Evolutionary conservation across 176 grass and related monocot species (phyloP).

Genomic region (Metroxylon sagu): DNA sequence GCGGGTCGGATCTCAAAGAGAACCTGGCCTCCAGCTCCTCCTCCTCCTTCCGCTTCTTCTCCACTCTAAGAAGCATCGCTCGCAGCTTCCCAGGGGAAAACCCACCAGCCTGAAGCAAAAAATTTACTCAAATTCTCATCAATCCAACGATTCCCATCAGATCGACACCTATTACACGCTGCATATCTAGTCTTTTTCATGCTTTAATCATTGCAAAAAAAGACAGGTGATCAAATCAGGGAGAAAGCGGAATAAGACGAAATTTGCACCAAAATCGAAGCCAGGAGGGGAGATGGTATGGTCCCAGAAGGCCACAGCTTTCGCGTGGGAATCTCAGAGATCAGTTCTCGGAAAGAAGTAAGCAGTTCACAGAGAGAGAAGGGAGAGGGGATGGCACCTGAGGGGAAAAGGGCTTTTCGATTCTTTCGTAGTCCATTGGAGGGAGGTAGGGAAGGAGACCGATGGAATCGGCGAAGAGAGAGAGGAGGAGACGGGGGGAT

Average conservation of each 20-base stretch:
- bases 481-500: too few species aligned
- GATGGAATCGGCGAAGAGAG: too few species aligned
- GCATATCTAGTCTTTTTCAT: conserved; percentile 12
- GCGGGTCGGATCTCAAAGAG: conserved; percentile 57
- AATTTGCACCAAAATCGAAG: background rate
- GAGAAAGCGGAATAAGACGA: background rate
- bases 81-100: conserved; percentile 92
- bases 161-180: background rate
- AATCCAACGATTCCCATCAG: background rate
- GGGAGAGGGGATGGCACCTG: conserved; percentile 19
- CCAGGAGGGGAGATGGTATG: background rate
- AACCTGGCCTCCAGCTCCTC: conserved; percentile 48
- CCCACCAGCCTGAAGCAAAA: conserved; percentile 49
- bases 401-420: conserved; percentile 67
- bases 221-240: background rate
- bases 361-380: background rate
- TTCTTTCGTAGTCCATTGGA: conserved; percentile 87
- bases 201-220: background rate
- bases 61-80: conserved; percentile 80
- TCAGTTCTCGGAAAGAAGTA: conserved; percentile 1
- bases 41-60: conserved; percentile 58
- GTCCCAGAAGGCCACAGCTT: conserved; percentile 11
- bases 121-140: background rate
- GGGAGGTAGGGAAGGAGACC: too few species aligned
- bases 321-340: conserved; percentile 1